A percentile compares a stretch with the other conserved stretches of the same genome.
Evolutionary conservation across 345 rosid species (phyloP).

Genomic region (Alliaria petiolata): DNA sequence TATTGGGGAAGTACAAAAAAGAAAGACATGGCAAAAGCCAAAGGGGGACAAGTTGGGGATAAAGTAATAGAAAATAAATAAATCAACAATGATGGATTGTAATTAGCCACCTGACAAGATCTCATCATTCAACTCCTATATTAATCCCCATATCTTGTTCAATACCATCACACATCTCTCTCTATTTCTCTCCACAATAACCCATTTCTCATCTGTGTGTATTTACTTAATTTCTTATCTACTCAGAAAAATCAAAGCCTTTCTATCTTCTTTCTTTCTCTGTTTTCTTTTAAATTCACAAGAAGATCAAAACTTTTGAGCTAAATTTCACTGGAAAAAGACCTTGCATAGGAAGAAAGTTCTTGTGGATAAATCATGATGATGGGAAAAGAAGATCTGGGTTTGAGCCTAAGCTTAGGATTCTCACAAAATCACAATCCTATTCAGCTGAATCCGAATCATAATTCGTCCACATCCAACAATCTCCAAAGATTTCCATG

Average conservation of each 20-base stretch:
- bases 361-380: constrained; percentile 26
- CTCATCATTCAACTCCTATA: constrained; percentile 30
- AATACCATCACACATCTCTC: constrained; percentile 13
- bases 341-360: not conserved
- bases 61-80: not conserved
- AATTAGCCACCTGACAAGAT: constrained; percentile 28
- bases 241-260: constrained; percentile 1
- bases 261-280: not conserved
- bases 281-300: not conserved
- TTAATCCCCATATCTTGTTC: constrained; percentile 9
- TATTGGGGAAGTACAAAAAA: constrained; percentile 16
- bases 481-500: constrained; percentile 28
- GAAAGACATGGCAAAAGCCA: constrained; percentile 19
- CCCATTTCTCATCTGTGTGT: not conserved
- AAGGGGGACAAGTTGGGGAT: constrained; percentile 24
- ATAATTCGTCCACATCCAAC: constrained; percentile 37
- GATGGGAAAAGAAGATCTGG: constrained; percentile 78
- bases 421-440: constrained; percentile 40
- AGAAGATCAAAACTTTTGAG: not conserved
- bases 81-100: constrained; percentile 19
- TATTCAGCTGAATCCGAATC: constrained; percentile 27
- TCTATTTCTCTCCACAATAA: not conserved
- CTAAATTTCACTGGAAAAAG: not conserved
- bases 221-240: not conserved
- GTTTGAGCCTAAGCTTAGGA: constrained; percentile 75